Conservation (phyloP, 2,329 filamentous ascomycete genomes). For the Arthrocladium fulminans region DNA sequence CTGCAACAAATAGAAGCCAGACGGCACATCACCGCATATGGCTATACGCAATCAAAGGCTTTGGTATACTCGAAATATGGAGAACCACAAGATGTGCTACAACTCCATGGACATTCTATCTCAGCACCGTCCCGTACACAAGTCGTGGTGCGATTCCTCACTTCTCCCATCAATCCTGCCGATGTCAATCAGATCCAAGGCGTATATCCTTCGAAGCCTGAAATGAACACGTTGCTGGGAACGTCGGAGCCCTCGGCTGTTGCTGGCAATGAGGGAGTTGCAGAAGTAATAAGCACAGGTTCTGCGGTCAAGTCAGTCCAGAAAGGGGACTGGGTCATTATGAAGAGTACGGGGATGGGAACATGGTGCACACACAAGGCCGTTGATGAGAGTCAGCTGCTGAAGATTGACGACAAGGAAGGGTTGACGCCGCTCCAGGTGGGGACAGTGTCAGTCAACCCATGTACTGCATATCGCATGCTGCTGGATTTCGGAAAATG, state of each 20-base stretch:
- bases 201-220: conserved; percentile 79
- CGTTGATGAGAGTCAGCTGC: conserved; percentile 50
- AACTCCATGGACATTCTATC: conserved; percentile 42
- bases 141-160: conserved; percentile 77
- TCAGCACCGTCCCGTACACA: conserved; percentile 48
- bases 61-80: conserved; percentile 41
- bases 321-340: conserved; percentile 90
- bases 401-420: conserved; percentile 61
- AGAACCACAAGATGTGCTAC: conserved; percentile 41
- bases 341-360: conserved; percentile 71
- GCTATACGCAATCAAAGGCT: conserved; percentile 43
- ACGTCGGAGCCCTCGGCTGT: conserved; percentile 68
- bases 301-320: conserved; percentile 51
- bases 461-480: conserved; percentile 90
- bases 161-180: conserved; percentile 88
- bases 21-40: conserved; percentile 39
- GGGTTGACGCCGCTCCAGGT: conserved; percentile 68
- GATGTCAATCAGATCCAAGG: conserved; percentile 98
- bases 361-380: conserved; percentile 92
- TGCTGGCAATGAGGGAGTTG: conserved; percentile 85
- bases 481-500: conserved; percentile 63
- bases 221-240: conserved; percentile 66
- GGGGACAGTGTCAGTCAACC: conserved; percentile 85
- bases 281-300: conserved; percentile 71
- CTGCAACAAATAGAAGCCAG: conserved; percentile 11